Conservation (phyloP, 352 stramenopile genomes). For the Phytopythium vexans region DNA sequence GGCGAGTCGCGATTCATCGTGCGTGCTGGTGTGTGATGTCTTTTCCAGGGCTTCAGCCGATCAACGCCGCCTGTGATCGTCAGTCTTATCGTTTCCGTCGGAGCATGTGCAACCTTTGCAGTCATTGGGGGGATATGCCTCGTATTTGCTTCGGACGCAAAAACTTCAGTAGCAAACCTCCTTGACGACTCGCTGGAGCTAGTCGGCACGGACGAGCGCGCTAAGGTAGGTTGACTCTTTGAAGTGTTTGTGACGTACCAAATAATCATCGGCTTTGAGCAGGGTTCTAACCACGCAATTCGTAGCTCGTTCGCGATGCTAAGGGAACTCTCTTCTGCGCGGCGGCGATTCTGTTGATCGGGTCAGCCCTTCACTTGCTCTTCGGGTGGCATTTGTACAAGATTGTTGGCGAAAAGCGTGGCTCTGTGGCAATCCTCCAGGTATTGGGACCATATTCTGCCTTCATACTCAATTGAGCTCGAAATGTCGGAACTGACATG, state of each 20-base stretch:
- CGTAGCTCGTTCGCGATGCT: slow-evolving; percentile 37
- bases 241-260: not conserved
- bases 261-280: not conserved
- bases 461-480: not conserved
- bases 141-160: slow-evolving; percentile 42
- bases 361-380: slow-evolving; percentile 30
- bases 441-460: slow-evolving; percentile 8
- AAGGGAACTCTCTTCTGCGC: slow-evolving; percentile 35
- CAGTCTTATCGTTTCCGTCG: slow-evolving; percentile 56
- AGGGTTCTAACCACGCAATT: not conserved
- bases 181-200: slow-evolving; percentile 45
- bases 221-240: slow-evolving; percentile 25
- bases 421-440: slow-evolving; percentile 59
- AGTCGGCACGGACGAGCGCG: slow-evolving; percentile 23
- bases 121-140: slow-evolving; percentile 58
- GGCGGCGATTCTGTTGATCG: slow-evolving; percentile 31
- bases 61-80: slow-evolving; percentile 45
- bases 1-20: not conserved
- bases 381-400: slow-evolving; percentile 40
- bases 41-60: slow-evolving; percentile 34
- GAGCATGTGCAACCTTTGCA: slow-evolving; percentile 39
- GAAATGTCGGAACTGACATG: not conserved
- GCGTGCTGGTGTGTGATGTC: not conserved
- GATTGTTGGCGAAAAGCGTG: slow-evolving; percentile 51
- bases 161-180: slow-evolving; percentile 40